Conservation (phyloP, 2,329 filamentous ascomycete species). For the Aspergillus latus region DNA sequence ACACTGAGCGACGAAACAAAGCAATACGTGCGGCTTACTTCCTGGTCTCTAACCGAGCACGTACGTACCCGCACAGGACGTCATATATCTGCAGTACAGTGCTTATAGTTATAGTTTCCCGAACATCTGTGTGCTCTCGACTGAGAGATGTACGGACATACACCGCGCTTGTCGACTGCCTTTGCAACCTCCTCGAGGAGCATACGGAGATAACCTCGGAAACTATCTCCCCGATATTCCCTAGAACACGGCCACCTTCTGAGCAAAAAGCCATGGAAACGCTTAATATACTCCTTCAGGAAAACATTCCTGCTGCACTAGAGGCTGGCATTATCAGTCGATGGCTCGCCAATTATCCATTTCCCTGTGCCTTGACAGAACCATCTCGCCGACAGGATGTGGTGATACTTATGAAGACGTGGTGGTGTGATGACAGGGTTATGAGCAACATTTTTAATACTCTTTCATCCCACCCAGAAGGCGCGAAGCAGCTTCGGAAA, state of each 20-base stretch:
- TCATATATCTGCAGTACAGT: neutral
- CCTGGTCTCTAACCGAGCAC: conserved; percentile 41
- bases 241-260: conserved; percentile 41
- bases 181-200: conserved; percentile 43
- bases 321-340: conserved; percentile 66
- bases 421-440: conserved; percentile 43
- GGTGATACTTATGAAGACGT: conserved; percentile 42
- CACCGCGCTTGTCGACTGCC: conserved; percentile 42
- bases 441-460: conserved; percentile 47
- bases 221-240: conserved; percentile 40
- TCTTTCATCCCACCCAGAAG: conserved; percentile 40
- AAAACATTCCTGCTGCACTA: conserved; percentile 58
- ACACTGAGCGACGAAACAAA: conserved; percentile 38
- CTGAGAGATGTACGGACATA: conserved; percentile 40
- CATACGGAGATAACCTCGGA: conserved; percentile 36
- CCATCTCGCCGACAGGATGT: conserved; percentile 47
- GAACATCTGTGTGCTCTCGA: conserved; percentile 35
- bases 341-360: conserved; percentile 73
- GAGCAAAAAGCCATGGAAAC: conserved; percentile 49
- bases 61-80: conserved; percentile 26
- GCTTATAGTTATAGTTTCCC: conserved; percentile 31
- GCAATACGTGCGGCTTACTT: conserved; percentile 47
- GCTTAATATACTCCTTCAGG: conserved; percentile 63
- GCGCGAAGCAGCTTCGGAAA: conserved; percentile 42
- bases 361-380: conserved; percentile 57